A percentile compares a stretch with the other conserved stretches of the same genome.
phyloP scores from a whole-genome alignment of 140 eudicot species.

The Erigeron philadelphicus region DNA sequence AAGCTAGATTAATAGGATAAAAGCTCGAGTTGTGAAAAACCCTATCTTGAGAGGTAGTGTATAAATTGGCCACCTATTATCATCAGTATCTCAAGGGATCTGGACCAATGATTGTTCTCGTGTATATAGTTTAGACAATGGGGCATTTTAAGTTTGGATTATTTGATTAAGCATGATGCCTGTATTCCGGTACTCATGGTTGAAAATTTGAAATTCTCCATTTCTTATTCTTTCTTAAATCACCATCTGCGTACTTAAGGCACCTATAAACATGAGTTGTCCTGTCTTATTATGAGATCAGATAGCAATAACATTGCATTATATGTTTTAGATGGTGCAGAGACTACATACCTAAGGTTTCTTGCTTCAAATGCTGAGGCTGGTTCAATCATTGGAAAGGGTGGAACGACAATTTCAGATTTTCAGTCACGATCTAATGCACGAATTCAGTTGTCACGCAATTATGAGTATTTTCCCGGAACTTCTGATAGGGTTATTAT shows the following conservation, averaged over 20 bases:
- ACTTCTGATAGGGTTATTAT: conserved; percentile 82
- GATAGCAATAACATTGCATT: background rate
- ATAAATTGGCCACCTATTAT: too few species aligned
- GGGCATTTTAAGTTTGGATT: background rate
- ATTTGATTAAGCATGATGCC: background rate
- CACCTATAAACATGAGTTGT: background rate
- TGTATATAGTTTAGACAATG: background rate
- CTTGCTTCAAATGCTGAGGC: conserved; percentile 95
- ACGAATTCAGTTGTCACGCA: conserved; percentile 91
- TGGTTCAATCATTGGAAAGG: conserved; percentile 95
- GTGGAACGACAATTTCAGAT: conserved; percentile 78
- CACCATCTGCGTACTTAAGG: background rate
- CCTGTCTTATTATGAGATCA: conserved; percentile 5
- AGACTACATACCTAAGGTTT: conserved; percentile 71
- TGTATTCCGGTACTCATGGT: background rate
- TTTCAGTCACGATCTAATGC: conserved; percentile 93
- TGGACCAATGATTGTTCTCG: background rate
- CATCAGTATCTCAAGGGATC: background rate
- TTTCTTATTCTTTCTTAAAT: background rate
- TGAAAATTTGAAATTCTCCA: too few species aligned
- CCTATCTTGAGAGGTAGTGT: too few species aligned
- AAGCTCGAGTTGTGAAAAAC: too few species aligned
- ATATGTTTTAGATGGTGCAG: conserved; percentile 46
- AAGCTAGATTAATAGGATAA: too few species aligned
- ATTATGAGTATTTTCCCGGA: conserved; percentile 88